Conservation (phyloP, 1,139 yeast genomes). For the Yamadazyma jaroonii region DNA sequence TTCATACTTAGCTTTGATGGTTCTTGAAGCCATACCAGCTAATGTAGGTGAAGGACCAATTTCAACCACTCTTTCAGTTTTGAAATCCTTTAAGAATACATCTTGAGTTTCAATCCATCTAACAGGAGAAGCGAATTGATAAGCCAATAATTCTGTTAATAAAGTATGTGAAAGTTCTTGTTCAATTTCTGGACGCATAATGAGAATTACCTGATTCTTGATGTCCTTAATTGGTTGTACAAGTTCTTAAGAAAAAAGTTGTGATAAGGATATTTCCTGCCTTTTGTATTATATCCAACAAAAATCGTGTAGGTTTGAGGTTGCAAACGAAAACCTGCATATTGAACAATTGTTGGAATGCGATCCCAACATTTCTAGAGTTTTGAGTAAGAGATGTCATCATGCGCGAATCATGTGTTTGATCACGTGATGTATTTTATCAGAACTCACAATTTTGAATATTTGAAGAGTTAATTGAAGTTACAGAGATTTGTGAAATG, state of each 20-base stretch:
- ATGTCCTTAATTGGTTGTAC: not conserved
- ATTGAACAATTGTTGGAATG: constrained; percentile 3
- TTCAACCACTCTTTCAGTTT: constrained; percentile 96
- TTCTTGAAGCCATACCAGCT: constrained; percentile 98
- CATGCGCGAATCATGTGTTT: not conserved
- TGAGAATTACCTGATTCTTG: not conserved
- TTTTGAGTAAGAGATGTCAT: not conserved
- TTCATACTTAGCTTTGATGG: constrained; percentile 94
- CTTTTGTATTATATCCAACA: constrained; percentile 3
- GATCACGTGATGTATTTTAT: not conserved
- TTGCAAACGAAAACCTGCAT: constrained; percentile 1
- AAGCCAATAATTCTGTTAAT: constrained; percentile 92
- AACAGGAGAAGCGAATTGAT: constrained; percentile 98
- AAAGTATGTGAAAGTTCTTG: constrained; percentile 95
- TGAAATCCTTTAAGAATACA: constrained; percentile 89
- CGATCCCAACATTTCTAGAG: constrained; percentile 2
- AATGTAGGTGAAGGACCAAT: constrained; percentile 98
- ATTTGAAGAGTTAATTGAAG: too few species aligned
- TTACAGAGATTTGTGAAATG: too few species aligned
- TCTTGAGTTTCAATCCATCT: constrained; percentile 99
- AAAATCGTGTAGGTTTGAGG: constrained; percentile 1
- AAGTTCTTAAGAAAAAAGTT: not conserved
- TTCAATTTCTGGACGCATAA: constrained; percentile 95
- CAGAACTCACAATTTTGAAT: too few species aligned
- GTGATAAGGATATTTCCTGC: not conserved